These are phyloP conservation scores for Citrullus amarus DNA, from an alignment of 306 rosid genomes.

Conservation along the genomic window DNA sequence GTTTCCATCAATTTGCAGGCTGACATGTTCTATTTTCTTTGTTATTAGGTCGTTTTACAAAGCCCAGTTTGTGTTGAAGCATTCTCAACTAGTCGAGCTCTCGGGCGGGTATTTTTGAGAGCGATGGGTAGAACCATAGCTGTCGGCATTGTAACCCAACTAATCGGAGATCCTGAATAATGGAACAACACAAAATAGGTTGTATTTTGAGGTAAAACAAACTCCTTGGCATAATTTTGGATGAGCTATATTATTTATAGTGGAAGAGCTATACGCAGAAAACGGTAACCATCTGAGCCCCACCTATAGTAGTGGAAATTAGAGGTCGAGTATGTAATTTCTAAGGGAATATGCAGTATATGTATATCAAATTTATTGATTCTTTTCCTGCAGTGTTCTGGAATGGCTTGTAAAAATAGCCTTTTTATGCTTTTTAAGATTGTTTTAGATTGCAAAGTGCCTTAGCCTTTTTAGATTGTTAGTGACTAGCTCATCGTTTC, in stretches of 20 bases:
- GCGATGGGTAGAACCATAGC: constrained; percentile 71
- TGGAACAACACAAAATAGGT: not conserved
- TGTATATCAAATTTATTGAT: not conserved
- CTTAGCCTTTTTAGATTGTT: too few relatives aligned
- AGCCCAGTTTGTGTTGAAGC: constrained; percentile 68
- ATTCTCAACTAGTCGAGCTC: constrained; percentile 57
- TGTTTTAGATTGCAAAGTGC: too few relatives aligned
- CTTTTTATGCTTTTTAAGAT: too few relatives aligned
- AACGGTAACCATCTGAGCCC: not conserved
- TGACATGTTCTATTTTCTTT: constrained; percentile 3
- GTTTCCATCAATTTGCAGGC: not conserved
- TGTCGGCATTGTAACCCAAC: constrained; percentile 63
- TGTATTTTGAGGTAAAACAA: not conserved
- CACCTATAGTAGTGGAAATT: not conserved
- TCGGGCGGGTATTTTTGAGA: constrained; percentile 81
- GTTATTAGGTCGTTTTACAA: constrained; percentile 51
- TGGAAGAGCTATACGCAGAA: not conserved
- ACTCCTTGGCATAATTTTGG: not conserved
- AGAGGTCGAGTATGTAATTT: not conserved
- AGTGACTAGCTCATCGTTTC: too few relatives aligned
- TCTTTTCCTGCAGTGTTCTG: not conserved
- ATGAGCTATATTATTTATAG: not conserved
- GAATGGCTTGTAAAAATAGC: not conserved
- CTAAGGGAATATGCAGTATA: not conserved
- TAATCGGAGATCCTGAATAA: constrained; percentile 38